Evolutionary conservation across 306 rosid species (phyloP).

Genomic region (Prunus persica): Prunus_persica_NCBIv2 NC_034011.1:662501-663000

Average conservation of each 20-base stretch:
- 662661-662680: conserved; percentile 82
- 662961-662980: conserved; percentile 50
- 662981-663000: conserved; percentile 64
- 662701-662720: conserved; percentile 82
- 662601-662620: conserved; percentile 95
- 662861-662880: background rate
- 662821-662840: conserved; percentile 19
- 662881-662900: background rate
- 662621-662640: conserved; percentile 78
- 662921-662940: conserved; percentile 61
- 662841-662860: conserved; percentile 20
- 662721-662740: conserved; percentile 84
- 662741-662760: conserved; percentile 92
- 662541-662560: conserved; percentile 57
- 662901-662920: conserved; percentile 28
- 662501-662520: conserved; percentile 79
- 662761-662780: conserved; percentile 83
- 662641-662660: conserved; percentile 61
- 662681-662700: conserved; percentile 60
- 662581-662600: conserved; percentile 80
- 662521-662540: conserved; percentile 78
- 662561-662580: conserved; percentile 74
- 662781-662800: conserved; percentile 84
- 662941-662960: conserved; percentile 94
- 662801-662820: conserved; percentile 26